phyloP scores from a whole-genome alignment of 1,284 basidiomycete species.

The Ustilago curta region DNA sequence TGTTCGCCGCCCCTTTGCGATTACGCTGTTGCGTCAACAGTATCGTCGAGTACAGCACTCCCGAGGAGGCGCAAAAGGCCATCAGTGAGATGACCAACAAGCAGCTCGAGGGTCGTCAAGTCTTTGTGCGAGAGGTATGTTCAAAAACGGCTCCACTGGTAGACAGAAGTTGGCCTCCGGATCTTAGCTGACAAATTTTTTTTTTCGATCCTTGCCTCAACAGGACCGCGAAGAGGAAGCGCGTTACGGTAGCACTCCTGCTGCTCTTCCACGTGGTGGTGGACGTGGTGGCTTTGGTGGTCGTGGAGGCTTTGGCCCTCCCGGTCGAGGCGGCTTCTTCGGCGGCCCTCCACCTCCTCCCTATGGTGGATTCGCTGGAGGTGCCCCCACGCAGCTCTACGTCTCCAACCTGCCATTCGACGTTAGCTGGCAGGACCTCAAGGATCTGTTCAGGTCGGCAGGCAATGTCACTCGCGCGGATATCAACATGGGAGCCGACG shows the following conservation, averaged over 20 bases:
- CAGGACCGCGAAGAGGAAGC: slow-evolving; percentile 96
- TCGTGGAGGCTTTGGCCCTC: slow-evolving; percentile 50
- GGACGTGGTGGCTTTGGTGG: slow-evolving; percentile 73
- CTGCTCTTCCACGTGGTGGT: slow-evolving; percentile 72
- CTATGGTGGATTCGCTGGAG: slow-evolving; percentile 40
- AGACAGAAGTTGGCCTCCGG: not conserved
- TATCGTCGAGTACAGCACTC: slow-evolving; percentile 60
- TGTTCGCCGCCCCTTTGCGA: too few relatives aligned
- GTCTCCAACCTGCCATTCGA: slow-evolving; percentile 89
- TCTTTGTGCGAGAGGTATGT: slow-evolving; percentile 92
- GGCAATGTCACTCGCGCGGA: slow-evolving; percentile 94
- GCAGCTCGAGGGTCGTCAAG: slow-evolving; percentile 86
- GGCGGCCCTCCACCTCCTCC: slow-evolving; percentile 34
- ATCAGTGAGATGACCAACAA: slow-evolving; percentile 74
- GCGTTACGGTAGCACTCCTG: slow-evolving; percentile 85
- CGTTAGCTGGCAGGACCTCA: slow-evolving; percentile 97
- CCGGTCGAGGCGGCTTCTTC: slow-evolving; percentile 55
- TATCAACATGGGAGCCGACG: slow-evolving; percentile 90
- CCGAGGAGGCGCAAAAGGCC: slow-evolving; percentile 60
- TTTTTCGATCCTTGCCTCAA: not conserved
- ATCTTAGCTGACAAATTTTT: slow-evolving; percentile 5
- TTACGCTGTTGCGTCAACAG: slow-evolving; percentile 23
- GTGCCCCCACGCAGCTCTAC: slow-evolving; percentile 78
- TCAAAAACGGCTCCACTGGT: too few relatives aligned
- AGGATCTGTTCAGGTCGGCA: slow-evolving; percentile 93